Evolutionary conservation across 1,284 basidiomycete species (phyloP), one percentile per base, ranked within the genome.

Genomic region (Naganishia liquefaciens): DNA sequence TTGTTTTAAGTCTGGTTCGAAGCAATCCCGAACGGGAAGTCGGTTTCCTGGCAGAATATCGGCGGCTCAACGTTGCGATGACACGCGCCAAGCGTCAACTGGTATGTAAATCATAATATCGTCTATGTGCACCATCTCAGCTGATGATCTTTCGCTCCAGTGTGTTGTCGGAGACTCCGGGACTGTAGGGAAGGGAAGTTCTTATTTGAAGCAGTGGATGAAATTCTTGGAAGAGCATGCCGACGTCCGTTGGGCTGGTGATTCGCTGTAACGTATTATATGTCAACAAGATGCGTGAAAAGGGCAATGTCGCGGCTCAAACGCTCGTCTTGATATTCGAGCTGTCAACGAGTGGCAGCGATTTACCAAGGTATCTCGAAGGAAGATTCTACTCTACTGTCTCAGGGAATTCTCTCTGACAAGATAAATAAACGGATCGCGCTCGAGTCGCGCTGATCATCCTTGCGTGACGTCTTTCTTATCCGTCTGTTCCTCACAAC

Each of bases 41-140:
- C 1, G 93, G 94, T 0, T 96, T 97, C 78, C 77, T 97, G 70
- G 90, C 88, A 73, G 94, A 97, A 74, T 90, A 91, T 71, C 82
- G 93, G 44, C 82, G 94, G 47, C 79, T 97, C 72, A 97, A 97
- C 75, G 91, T 95, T 52, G 92, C 92, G 0, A 97, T 97, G 94
- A 97, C 94, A 2, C 82, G 93, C 54, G 90, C 93, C 3, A 87
- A 88, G 71, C 82, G 93, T n/a, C 91, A 94, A 75, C 81, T 97
- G 63, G 91, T 93, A 70, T 70, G 84, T 72, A 13, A 9, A 33
- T 25, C 11, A n/a, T n/a, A n/a, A n/a, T n/a, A 27, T 74, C 63
- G 62, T 51, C 30, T 54, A 37, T 17, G 11, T 11, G 15, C 17
- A 23, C 30, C 9, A 57, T 27, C 27, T 10, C 25, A 28, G n/a